Conservation (phyloP, 352 stramenopile genomes). For the Blastocystis sp. region DNA sequence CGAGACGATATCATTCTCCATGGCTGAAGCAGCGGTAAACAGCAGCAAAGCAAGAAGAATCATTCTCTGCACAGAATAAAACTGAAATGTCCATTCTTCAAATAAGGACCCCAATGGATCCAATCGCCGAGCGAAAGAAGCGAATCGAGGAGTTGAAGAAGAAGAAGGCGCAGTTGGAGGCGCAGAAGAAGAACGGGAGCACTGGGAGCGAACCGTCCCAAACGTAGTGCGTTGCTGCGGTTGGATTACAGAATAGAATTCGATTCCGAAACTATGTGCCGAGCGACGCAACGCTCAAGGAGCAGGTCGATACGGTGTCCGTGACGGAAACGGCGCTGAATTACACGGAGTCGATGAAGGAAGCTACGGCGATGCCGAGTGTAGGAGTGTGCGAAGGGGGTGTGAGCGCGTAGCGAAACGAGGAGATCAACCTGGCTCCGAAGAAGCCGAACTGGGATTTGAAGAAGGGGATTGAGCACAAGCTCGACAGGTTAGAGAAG, state of each 20-base stretch:
- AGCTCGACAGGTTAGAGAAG: slow-evolving; percentile 54
- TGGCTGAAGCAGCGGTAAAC: not conserved
- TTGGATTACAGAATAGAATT: slow-evolving; percentile 16
- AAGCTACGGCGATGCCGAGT: slow-evolving; percentile 21
- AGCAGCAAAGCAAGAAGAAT: not conserved
- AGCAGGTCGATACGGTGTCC: slow-evolving; percentile 47
- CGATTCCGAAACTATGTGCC: slow-evolving; percentile 63
- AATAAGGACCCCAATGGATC: not conserved
- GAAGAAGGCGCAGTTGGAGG: slow-evolving; percentile 40
- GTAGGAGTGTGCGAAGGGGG: not conserved
- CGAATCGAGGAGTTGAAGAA: slow-evolving; percentile 62
- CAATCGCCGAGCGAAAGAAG: slow-evolving; percentile 29
- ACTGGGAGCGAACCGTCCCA: not conserved
- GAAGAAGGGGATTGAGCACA: slow-evolving; percentile 56
- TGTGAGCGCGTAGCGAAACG: slow-evolving; percentile 14
- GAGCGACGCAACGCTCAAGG: slow-evolving; percentile 32
- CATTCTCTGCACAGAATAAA: not conserved
- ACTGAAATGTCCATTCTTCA: not conserved
- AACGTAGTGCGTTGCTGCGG: not conserved
- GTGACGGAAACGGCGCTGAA: slow-evolving; percentile 5
- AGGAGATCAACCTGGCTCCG: slow-evolving; percentile 62
- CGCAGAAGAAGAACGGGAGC: not conserved
- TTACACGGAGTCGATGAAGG: slow-evolving; percentile 51
- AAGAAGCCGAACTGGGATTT: slow-evolving; percentile 73
- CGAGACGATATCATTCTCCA: not conserved